Conservation (phyloP, 1,139 yeast species). For the Hyphopichia pseudoburtonii region DNA sequence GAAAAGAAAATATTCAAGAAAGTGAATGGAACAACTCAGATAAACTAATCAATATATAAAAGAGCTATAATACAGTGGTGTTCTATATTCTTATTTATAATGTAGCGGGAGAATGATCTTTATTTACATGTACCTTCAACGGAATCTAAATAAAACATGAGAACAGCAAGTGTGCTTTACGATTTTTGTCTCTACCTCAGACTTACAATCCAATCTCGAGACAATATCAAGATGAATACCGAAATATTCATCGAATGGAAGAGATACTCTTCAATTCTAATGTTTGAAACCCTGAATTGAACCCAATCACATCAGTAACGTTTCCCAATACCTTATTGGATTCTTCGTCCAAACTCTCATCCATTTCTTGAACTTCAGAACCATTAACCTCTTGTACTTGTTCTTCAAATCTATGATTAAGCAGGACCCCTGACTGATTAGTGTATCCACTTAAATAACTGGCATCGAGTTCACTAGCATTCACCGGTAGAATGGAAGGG, state of each 20-base stretch:
- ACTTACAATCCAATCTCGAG: too few species aligned
- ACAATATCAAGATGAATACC: background rate
- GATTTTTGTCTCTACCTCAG: too few species aligned
- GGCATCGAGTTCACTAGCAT: slow-evolving; percentile 15
- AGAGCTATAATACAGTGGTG: too few species aligned
- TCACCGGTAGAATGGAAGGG: slow-evolving; percentile 3
- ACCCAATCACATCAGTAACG: slow-evolving; percentile 42
- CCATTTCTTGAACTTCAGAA: slow-evolving; percentile 10
- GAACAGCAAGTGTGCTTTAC: too few species aligned
- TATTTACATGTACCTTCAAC: too few species aligned
- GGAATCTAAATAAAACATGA: too few species aligned
- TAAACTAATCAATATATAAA: too few species aligned
- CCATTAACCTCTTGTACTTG: background rate
- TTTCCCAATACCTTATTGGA: slow-evolving; percentile 31
- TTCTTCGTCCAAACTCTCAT: slow-evolving; percentile 15
- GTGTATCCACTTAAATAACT: slow-evolving; percentile 20
- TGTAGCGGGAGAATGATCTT: too few species aligned
- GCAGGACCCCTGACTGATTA: slow-evolving; percentile 28
- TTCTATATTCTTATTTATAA: too few species aligned
- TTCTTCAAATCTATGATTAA: slow-evolving; percentile 16
- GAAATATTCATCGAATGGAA: slow-evolving; percentile 30
- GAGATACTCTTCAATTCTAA: slow-evolving; percentile 38
- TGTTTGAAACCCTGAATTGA: slow-evolving; percentile 45
- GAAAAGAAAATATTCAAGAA: too few species aligned
- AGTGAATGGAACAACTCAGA: too few species aligned